Evolutionary conservation across 2,329 filamentous ascomycete genomes (phyloP).

Genomic region (Colletotrichum neosansevieriae): DNA sequence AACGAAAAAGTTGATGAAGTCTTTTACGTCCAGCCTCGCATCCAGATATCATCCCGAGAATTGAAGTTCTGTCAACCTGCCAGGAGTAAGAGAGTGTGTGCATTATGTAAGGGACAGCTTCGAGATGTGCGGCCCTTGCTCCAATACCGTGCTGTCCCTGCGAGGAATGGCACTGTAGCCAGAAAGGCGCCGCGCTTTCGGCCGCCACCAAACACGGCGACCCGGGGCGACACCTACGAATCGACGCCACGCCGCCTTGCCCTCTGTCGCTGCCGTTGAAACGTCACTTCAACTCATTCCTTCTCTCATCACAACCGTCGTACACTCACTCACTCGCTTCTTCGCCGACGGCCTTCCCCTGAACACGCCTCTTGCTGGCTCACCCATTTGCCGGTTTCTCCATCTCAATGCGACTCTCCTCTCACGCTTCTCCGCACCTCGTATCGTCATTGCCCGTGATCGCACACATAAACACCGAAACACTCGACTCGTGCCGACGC

Average conservation of each 20-base stretch:
- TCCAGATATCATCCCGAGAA: background rate
- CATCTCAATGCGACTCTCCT: slow-evolving; percentile 22
- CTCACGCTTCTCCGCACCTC: slow-evolving; percentile 28
- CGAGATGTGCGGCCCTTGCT: slow-evolving; percentile 1
- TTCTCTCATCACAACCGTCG: background rate
- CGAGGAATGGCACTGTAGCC: slow-evolving; percentile 9
- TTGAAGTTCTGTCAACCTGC: no score
- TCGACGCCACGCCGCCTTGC: slow-evolving; percentile 2
- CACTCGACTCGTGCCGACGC: slow-evolving; percentile 5
- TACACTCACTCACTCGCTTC: slow-evolving; percentile 3
- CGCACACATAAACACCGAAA: slow-evolving; percentile 30
- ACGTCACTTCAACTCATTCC: slow-evolving; percentile 17
- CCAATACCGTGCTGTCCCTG: background rate
- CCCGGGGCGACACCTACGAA: background rate
- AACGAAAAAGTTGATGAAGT: slow-evolving; percentile 39
- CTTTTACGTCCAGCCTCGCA: background rate
- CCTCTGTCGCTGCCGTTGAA: slow-evolving; percentile 17
- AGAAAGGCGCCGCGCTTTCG: background rate
- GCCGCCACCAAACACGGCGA: background rate
- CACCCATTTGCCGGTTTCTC: background rate
- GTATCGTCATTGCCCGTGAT: slow-evolving; percentile 11
- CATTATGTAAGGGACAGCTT: background rate
- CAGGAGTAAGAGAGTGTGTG: background rate
- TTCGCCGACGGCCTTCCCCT: background rate
- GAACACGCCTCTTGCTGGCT: background rate